phyloP scores from a whole-genome alignment of 192 early-diverging fungal species.

The Podochytrium sp. region DNA sequence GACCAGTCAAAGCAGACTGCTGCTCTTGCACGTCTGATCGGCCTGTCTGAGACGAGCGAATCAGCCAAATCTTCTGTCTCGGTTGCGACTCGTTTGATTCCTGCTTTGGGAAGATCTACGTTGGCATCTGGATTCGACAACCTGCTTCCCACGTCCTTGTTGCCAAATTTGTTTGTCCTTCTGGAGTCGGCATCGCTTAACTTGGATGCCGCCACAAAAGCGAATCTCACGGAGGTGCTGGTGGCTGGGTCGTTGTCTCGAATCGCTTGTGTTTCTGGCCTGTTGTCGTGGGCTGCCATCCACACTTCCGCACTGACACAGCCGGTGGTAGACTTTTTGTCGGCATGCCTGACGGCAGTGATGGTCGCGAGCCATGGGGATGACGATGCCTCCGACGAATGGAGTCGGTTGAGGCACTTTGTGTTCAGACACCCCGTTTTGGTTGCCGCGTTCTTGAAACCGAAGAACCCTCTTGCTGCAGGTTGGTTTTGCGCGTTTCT shows the following conservation, averaged over 20 bases:
- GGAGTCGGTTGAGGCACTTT: constrained; percentile 19
- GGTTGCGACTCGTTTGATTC: not conserved
- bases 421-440: constrained; percentile 44
- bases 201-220: not conserved
- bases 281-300: not conserved
- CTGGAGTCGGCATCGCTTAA: not conserved
- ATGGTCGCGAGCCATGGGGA: not conserved
- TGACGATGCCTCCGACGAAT: not conserved
- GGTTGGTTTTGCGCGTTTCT: not conserved
- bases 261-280: not conserved
- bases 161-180: not conserved
- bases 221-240: not conserved
- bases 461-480: not conserved
- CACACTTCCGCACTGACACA: not conserved
- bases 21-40: not conserved
- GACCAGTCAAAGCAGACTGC: not conserved
- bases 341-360: not conserved
- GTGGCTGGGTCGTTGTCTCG: not conserved
- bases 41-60: not conserved
- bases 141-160: not conserved
- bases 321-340: not conserved
- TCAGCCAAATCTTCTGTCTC: not conserved
- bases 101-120: not conserved
- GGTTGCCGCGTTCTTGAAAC: constrained; percentile 27
- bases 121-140: not conserved